Conservation (phyloP, 2,329 filamentous ascomycete genomes). For the Chalaropsis thielavioides region DNA sequence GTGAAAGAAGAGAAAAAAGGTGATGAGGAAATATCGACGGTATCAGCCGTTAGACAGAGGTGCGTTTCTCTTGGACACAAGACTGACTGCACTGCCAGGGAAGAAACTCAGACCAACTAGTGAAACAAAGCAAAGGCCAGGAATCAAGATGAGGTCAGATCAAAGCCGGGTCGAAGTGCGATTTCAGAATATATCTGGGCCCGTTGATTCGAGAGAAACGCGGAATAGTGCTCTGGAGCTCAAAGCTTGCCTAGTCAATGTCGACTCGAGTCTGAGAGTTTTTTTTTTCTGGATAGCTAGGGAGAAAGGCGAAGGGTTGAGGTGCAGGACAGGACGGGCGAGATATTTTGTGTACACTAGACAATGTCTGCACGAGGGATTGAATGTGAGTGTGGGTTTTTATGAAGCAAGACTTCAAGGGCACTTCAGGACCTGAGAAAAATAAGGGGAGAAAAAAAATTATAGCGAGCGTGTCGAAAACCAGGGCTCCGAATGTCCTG, state of each 20-base stretch:
- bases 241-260: background rate
- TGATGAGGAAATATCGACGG: background rate
- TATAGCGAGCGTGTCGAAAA: background rate
- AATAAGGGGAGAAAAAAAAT: no score
- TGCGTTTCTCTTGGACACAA: background rate
- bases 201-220: background rate
- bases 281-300: background rate
- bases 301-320: background rate
- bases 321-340: background rate
- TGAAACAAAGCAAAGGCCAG: constrained; percentile 4
- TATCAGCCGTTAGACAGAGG: background rate
- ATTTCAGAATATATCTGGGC: background rate
- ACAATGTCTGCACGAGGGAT: background rate
- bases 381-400: background rate
- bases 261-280: background rate
- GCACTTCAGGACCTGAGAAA: background rate
- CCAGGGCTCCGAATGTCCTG: background rate
- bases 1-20: background rate
- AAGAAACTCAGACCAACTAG: background rate
- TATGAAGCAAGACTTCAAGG: background rate
- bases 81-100: background rate
- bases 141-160: background rate
- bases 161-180: background rate
- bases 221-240: background rate
- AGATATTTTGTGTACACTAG: background rate